Conservation (phyloP, 176 grass and related monocot genomes). For the Melocanna baccifera region DNA sequence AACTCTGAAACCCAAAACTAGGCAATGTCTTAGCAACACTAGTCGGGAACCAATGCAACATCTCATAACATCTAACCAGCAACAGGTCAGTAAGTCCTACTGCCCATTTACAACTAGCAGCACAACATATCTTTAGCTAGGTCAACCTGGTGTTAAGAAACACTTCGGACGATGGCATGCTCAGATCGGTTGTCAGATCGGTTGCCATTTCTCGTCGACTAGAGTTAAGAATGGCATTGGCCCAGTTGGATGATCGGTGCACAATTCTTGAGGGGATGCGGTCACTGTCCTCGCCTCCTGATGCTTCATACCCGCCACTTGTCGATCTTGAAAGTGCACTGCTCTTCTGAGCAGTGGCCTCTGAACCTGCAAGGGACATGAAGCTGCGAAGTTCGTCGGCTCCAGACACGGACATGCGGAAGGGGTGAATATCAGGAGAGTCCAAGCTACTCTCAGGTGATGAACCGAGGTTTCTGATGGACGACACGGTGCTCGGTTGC, state of each 20-base stretch:
- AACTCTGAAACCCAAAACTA: not conserved
- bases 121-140: not conserved
- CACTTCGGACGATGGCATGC: slow-evolving; percentile 22
- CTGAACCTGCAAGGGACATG: slow-evolving; percentile 31
- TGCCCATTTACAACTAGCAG: not conserved
- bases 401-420: slow-evolving; percentile 55
- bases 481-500: slow-evolving; percentile 30
- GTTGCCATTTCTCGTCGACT: slow-evolving; percentile 7
- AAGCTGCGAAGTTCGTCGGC: slow-evolving; percentile 41
- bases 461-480: slow-evolving; percentile 34
- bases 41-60: not conserved
- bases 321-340: slow-evolving; percentile 63
- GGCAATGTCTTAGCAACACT: not conserved
- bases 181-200: slow-evolving; percentile 33
- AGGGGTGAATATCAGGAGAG: slow-evolving; percentile 78
- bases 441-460: slow-evolving; percentile 75
- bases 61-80: not conserved
- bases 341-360: slow-evolving; percentile 38
- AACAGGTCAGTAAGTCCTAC: not conserved
- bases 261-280: slow-evolving; percentile 70
- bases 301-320: slow-evolving; percentile 76
- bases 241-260: slow-evolving; percentile 77
- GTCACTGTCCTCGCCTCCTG: slow-evolving; percentile 72
- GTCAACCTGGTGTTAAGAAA: slow-evolving; percentile 19
- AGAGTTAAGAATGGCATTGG: slow-evolving; percentile 46